Evolutionary conservation across 2,329 filamentous ascomycete genomes (phyloP), one percentile per base, ranked within the genome.

Genomic region (Phyllosticta citribraziliensis): DNA sequence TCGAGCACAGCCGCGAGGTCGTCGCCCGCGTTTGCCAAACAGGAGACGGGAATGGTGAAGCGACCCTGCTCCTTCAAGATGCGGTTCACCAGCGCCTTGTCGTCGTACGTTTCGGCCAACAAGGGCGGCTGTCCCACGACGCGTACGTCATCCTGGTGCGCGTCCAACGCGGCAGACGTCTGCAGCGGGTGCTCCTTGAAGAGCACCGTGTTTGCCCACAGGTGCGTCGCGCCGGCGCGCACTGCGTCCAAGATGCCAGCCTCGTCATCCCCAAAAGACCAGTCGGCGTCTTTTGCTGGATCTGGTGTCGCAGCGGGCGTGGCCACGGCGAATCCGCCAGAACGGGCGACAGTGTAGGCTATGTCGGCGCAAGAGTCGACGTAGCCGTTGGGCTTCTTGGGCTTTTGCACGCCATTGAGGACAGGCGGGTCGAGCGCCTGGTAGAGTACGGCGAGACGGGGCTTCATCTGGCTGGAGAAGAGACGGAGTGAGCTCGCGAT

Each of bases 201-300:
- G 1, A 81, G 66, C 51, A 81, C 76, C 0, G 79, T 82, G 63
- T 82, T 82, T 1, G 78, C 77, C 78, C 79, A 81, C 2, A 81
- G 67, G 64, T 78, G 74, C 1, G 75, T 81, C 0, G 76, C 94
- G 53, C 92, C 91, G 33, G 96, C 83, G 69, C 97, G 91, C 80
- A 96, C 96, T 75, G 92, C 97, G 84, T 96, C 96, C 91, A 97
- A 97, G 78, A 91, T 97, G 0, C 94, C 94, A 65, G 87, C 87
- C 80, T 97, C 92, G 65, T 96, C 89, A 73, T 99, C 93, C 64
- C 97, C 80, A 2, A 88, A 92, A 35, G 93, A 93, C 80, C 97
- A 93, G 62, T 97, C 97, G 61, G 97, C 94, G 63, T 94, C 94
- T 70, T 99, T 61, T 3, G 58, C 59, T 3, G 73, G 72, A 51